phyloP scores from a whole-genome alignment of 78 protist species.

The Guillardia theta region DNA sequence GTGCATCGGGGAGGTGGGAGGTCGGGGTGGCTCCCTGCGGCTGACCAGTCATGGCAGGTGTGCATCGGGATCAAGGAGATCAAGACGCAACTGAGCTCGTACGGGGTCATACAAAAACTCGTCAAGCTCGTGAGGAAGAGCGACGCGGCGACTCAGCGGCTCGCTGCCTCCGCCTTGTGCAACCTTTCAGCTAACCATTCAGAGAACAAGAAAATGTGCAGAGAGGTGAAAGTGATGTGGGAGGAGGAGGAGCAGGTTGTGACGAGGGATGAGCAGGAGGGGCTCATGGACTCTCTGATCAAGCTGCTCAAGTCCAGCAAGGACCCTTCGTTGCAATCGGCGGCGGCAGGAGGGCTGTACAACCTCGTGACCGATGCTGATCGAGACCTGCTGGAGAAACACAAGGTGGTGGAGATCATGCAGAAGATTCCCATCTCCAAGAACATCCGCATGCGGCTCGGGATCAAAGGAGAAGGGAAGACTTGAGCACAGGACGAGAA shows the following conservation, averaged over 20 bases:
- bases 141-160: neutral
- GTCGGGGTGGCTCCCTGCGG: no score
- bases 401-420: neutral
- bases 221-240: no score
- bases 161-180: neutral
- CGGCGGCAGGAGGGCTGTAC: slow-evolving; percentile 9
- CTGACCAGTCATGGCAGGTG: no score
- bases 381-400: neutral
- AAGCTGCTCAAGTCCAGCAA: neutral
- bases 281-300: neutral
- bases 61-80: neutral
- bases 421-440: neutral
- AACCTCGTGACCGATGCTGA: neutral
- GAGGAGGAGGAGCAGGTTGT: no score
- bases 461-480: no score
- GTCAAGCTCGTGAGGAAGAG: neutral
- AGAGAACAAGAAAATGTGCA: neutral
- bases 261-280: no score
- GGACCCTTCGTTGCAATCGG: neutral
- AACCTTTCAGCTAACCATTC: neutral
- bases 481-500: no score
- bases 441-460: neutral
- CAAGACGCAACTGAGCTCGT: neutral
- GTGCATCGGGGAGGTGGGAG: neutral
- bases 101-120: neutral